Percentiles rank a stretch among this genome's conserved stretches.
Conservation (phyloP, 2,329 filamentous ascomycete genomes). For the Aaosphaeria arxii region DNA sequence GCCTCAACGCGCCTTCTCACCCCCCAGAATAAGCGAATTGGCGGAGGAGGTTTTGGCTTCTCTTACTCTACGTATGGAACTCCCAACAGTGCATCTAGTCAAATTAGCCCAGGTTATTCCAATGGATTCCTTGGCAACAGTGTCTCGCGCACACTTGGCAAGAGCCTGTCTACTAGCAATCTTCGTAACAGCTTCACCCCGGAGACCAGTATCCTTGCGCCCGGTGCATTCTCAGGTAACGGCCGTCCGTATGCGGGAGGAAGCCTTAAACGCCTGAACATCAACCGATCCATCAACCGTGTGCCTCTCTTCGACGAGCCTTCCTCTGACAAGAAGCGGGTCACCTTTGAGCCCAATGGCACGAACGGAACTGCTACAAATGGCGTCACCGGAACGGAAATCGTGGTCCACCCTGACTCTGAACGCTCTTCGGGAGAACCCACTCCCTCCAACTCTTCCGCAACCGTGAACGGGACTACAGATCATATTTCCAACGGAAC, state of each 20-base stretch:
- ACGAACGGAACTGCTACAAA: constrained; percentile 29
- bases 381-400: constrained; percentile 44
- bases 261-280: constrained; percentile 85
- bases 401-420: constrained; percentile 50
- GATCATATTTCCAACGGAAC: constrained; percentile 38
- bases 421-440: constrained; percentile 57
- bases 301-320: constrained; percentile 58
- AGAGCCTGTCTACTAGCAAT: constrained; percentile 86
- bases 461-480: constrained; percentile 38
- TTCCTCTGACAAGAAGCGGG: constrained; percentile 72
- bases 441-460: constrained; percentile 58
- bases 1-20: constrained; percentile 78
- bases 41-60: constrained; percentile 70
- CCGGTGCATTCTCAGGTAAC: constrained; percentile 77
- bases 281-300: constrained; percentile 77
- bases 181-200: constrained; percentile 76
- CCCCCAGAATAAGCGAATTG: constrained; percentile 65
- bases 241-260: constrained; percentile 32
- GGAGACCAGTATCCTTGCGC: constrained; percentile 82
- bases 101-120: constrained; percentile 68
- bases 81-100: constrained; percentile 66
- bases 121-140: constrained; percentile 50
- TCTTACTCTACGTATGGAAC: constrained; percentile 90
- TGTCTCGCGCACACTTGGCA: constrained; percentile 69
- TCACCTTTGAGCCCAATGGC: constrained; percentile 57